Percentiles rank a stretch among this genome's conserved stretches.
Conservation (phyloP, 106 monocot species). For the Dendrobium officinale region DNA sequence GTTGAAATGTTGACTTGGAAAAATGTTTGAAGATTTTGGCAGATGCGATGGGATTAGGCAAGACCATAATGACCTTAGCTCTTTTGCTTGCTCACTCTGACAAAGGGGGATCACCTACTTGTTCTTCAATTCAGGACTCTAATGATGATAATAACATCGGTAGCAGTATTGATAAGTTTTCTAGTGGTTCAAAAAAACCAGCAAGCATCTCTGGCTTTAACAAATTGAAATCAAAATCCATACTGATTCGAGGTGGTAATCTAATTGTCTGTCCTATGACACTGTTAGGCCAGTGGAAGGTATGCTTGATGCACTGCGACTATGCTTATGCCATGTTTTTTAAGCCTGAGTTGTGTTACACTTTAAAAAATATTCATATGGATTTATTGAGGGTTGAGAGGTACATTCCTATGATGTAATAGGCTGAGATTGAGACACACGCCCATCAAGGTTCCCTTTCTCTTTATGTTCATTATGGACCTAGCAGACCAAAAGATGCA, state of each 20-base stretch:
- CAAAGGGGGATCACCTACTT: slow-evolving; percentile 39
- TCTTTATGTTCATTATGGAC: slow-evolving; percentile 86
- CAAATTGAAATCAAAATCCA: slow-evolving; percentile 43
- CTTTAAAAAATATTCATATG: not conserved
- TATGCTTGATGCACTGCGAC: slow-evolving; percentile 11
- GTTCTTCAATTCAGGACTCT: slow-evolving; percentile 17
- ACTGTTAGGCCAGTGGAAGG: slow-evolving; percentile 95
- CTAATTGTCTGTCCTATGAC: slow-evolving; percentile 96
- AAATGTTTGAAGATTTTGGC: slow-evolving; percentile 69
- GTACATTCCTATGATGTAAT: slow-evolving; percentile 10
- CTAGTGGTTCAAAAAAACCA: slow-evolving; percentile 23
- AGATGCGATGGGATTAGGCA: slow-evolving; percentile 98
- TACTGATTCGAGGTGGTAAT: slow-evolving; percentile 63
- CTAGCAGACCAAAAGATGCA: slow-evolving; percentile 82
- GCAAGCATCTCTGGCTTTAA: slow-evolving; percentile 28
- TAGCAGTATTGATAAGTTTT: slow-evolving; percentile 17
- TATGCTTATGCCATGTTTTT: slow-evolving; percentile 4
- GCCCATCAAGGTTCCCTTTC: slow-evolving; percentile 47
- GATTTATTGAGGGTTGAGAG: not conserved
- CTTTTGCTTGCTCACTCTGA: slow-evolving; percentile 59
- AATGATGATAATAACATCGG: slow-evolving; percentile 17
- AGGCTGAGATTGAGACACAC: slow-evolving; percentile 92
- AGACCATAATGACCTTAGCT: slow-evolving; percentile 94
- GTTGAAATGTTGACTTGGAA: slow-evolving; percentile 9
- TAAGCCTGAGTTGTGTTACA: not conserved